These are phyloP conservation scores for Withania somnifera DNA, from an alignment of 305 asterid genomes.

Conservation along the genomic window DNA sequence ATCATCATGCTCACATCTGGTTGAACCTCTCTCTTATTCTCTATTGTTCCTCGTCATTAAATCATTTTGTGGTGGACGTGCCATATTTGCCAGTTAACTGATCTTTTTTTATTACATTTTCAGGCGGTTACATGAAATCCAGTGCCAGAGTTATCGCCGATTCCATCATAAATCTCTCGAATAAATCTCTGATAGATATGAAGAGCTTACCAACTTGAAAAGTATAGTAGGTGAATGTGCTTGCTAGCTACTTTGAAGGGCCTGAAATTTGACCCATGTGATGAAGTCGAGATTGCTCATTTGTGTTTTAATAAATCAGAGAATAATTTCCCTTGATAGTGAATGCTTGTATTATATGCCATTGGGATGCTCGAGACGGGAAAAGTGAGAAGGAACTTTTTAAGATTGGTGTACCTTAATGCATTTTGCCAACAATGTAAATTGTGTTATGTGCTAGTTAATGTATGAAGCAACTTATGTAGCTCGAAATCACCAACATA, in stretches of 20 bases:
- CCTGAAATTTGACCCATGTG: background rate
- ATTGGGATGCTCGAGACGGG: background rate
- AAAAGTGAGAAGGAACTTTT: background rate
- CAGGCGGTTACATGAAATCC: constrained; percentile 97
- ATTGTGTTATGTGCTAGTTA: background rate
- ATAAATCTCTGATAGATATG: constrained; percentile 53
- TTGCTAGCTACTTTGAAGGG: background rate
- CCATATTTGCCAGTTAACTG: background rate
- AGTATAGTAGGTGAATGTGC: background rate
- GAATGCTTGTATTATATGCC: background rate
- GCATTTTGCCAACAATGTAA: background rate
- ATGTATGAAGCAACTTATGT: background rate
- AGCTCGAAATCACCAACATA: background rate
- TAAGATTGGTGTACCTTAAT: background rate
- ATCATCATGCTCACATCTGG: constrained; percentile 96
- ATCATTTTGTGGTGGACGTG: background rate
- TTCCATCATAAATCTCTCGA: constrained; percentile 63
- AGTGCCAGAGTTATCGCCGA: constrained; percentile 86
- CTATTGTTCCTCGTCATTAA: background rate
- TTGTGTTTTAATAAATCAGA: background rate
- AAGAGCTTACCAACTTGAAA: background rate
- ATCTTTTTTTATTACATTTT: background rate
- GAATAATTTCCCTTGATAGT: background rate
- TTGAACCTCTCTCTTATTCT: constrained; percentile 4
- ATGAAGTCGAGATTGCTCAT: background rate